These are phyloP conservation scores for Tricholoma sp. DNA, from an alignment of 768 basidiomycete genomes.

Conservation along the genomic window DNA sequence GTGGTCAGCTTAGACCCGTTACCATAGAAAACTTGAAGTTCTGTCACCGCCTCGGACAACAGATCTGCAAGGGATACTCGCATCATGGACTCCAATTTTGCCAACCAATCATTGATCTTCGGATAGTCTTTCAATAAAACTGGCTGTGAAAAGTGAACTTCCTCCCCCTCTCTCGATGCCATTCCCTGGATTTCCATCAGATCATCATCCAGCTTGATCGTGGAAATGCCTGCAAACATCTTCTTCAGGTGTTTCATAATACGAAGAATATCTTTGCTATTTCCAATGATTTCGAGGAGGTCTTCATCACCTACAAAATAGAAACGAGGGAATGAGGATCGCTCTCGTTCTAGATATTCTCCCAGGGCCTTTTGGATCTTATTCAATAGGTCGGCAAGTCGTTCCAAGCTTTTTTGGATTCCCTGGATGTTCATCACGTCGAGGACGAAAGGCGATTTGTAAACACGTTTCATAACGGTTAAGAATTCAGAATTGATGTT, in stretches of 20 bases:
- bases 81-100: constrained; percentile 91
- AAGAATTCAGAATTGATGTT: constrained; percentile 99
- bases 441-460: constrained; percentile 96
- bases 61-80: constrained; percentile 79
- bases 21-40: constrained; percentile 79
- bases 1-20: constrained; percentile 52
- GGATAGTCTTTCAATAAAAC: constrained; percentile 90
- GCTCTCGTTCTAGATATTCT: constrained; percentile 96
- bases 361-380: constrained; percentile 99
- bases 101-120: constrained; percentile 99
- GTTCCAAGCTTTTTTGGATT: constrained; percentile 96
- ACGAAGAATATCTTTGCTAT: constrained; percentile 96
- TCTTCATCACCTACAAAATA: constrained; percentile 99
- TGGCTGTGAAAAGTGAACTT: constrained; percentile 77
- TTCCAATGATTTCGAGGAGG: constrained; percentile 96
- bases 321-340: constrained; percentile 97
- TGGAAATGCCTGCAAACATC: constrained; percentile 99
- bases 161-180: constrained; percentile 94
- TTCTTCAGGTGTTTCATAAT: constrained; percentile 99
- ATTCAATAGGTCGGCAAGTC: constrained; percentile 89
- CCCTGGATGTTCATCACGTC: constrained; percentile 96
- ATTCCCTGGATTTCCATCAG: constrained; percentile 86
- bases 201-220: constrained; percentile 83
- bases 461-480: constrained; percentile 98
- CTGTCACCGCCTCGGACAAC: constrained; percentile 72